Evolutionary conservation across 129 eudicot genomes (phyloP).

Genomic region (Artemisia annua): DNA sequence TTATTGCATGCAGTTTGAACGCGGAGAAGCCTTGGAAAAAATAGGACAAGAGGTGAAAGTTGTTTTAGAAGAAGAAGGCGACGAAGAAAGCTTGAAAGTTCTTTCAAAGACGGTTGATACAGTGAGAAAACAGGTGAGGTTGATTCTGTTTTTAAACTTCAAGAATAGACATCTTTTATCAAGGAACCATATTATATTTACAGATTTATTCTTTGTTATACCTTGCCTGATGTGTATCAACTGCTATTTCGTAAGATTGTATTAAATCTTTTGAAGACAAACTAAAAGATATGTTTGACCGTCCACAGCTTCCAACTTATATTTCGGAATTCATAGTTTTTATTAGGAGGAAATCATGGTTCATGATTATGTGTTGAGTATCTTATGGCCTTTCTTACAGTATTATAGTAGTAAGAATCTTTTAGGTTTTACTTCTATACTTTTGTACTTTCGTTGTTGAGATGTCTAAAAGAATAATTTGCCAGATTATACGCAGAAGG

Average conservation of each 20-base stretch:
- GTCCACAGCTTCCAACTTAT: neutral
- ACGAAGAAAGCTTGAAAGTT: conserved; percentile 74
- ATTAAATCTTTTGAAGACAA: neutral
- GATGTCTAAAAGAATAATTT: conserved; percentile 6
- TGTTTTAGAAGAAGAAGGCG: conserved; percentile 76
- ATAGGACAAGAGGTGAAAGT: conserved; percentile 70
- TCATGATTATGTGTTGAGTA: neutral
- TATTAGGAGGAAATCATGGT: conserved; percentile 12
- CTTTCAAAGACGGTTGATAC: conserved; percentile 82
- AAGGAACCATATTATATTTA: neutral
- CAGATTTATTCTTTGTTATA: neutral
- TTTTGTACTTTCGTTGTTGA: neutral
- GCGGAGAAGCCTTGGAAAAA: conserved; percentile 93
- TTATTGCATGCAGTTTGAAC: conserved; percentile 66
- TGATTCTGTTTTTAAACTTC: conserved; percentile 7
- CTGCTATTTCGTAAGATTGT: neutral
- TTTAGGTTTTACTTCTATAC: neutral
- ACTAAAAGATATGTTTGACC: neutral
- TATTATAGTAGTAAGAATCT: no score
- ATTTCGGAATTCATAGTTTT: neutral
- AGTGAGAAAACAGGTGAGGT: conserved; percentile 79
- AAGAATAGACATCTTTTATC: neutral
- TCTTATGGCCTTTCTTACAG: neutral
- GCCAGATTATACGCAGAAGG: conserved; percentile 76
- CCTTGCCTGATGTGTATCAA: neutral